Percentiles rank a stretch among this genome's conserved stretches.
phyloP scores from a whole-genome alignment of 805 yeast species.

The Candida stauntonica region DNA sequence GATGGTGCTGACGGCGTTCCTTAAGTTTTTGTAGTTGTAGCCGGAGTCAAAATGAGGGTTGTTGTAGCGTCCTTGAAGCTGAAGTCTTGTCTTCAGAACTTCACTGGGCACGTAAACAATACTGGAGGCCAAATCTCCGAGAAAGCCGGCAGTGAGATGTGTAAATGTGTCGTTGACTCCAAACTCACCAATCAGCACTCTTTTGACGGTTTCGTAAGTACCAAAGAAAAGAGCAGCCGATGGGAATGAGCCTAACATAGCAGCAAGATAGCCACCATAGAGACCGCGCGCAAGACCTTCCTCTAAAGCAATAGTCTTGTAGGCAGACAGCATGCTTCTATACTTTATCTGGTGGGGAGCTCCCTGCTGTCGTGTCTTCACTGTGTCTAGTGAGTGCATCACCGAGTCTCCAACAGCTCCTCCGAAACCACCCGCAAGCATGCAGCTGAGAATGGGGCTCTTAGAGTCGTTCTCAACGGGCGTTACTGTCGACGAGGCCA shows the following conservation, averaged over 20 bases:
- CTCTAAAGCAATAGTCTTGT: slow-evolving; percentile 64
- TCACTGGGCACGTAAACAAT: slow-evolving; percentile 93
- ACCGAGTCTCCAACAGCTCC: slow-evolving; percentile 88
- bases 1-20: slow-evolving; percentile 66
- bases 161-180: slow-evolving; percentile 72
- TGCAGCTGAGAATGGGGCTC: slow-evolving; percentile 49
- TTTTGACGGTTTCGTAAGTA: slow-evolving; percentile 79
- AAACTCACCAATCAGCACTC: slow-evolving; percentile 59
- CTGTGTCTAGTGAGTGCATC: slow-evolving; percentile 96
- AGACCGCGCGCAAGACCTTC: slow-evolving; percentile 85
- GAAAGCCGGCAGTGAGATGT: slow-evolving; percentile 78
- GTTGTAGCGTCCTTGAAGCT: slow-evolving; percentile 84
- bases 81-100: slow-evolving; percentile 88
- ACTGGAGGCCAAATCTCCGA: slow-evolving; percentile 92
- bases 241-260: slow-evolving; percentile 89
- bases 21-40: slow-evolving; percentile 75
- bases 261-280: slow-evolving; percentile 91
- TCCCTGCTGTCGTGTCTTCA: slow-evolving; percentile 97
- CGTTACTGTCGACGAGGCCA: slow-evolving; percentile 16
- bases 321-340: slow-evolving; percentile 71
- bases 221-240: slow-evolving; percentile 93
- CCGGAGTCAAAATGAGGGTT: slow-evolving; percentile 78
- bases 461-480: slow-evolving; percentile 10
- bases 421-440: slow-evolving; percentile 92
- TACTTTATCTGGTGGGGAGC: slow-evolving; percentile 67